Evolutionary conservation across 371 early-diverging fungal species (phyloP).

Genomic region (Mucor saturninus): DNA sequence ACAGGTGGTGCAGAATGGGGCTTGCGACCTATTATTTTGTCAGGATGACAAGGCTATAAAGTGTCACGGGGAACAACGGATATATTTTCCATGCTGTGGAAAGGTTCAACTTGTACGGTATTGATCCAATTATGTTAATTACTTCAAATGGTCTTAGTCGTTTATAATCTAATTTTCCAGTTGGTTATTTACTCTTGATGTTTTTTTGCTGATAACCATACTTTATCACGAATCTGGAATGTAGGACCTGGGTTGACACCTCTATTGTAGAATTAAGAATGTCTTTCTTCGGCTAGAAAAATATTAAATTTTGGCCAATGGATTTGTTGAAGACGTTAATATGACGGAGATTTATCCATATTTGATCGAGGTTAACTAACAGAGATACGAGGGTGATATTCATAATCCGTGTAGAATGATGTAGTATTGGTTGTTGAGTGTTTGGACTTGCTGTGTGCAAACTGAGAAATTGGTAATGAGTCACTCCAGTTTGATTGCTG

Average conservation of each 20-base stretch:
- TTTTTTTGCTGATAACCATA: constrained; percentile 30
- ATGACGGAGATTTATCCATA: background rate
- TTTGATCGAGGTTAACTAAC: constrained; percentile 1
- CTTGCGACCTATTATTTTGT: background rate
- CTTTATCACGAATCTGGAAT: constrained; percentile 29
- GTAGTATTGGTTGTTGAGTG: constrained; percentile 32
- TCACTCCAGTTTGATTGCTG: constrained; percentile 56
- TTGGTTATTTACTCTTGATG: constrained; percentile 29
- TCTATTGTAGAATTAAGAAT: constrained; percentile 19
- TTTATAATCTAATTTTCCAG: constrained; percentile 31
- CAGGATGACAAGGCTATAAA: constrained; percentile 7
- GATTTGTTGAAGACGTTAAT: background rate
- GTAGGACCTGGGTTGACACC: constrained; percentile 3
- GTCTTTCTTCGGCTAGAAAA: constrained; percentile 11
- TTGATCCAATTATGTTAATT: constrained; percentile 19
- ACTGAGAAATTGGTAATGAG: constrained; percentile 48
- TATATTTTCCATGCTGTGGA: constrained; percentile 16
- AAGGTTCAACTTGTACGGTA: constrained; percentile 31
- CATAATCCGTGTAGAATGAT: constrained; percentile 35
- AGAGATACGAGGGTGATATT: constrained; percentile 33
- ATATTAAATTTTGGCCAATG: constrained; percentile 12
- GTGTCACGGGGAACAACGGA: constrained; percentile 10
- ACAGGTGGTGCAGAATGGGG: constrained; percentile 9
- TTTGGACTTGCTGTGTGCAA: constrained; percentile 53
- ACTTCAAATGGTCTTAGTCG: constrained; percentile 37